phyloP scores from a whole-genome alignment of 805 yeast species.

The Cephaloascus albidus region DNA sequence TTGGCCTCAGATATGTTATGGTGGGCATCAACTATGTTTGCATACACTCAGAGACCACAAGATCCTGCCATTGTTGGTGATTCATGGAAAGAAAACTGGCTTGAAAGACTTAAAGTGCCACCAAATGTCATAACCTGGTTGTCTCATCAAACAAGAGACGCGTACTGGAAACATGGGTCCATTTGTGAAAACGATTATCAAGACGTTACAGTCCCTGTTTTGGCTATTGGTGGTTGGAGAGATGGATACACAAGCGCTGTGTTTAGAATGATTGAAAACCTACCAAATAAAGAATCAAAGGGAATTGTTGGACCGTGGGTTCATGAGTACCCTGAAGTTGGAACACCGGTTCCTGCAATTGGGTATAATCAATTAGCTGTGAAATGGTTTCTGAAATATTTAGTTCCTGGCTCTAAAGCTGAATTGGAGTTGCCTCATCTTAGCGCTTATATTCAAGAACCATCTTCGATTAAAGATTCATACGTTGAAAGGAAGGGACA shows the following conservation, averaged over 20 bases:
- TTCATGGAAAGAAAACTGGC: constrained; percentile 31
- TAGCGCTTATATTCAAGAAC: constrained; percentile 33
- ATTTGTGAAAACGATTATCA: constrained; percentile 26
- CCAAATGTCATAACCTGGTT: constrained; percentile 35
- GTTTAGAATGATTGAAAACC: constrained; percentile 29
- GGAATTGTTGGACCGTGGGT: constrained; percentile 39
- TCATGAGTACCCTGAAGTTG: constrained; percentile 39
- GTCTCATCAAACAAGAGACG: constrained; percentile 33
- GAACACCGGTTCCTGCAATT: constrained; percentile 33
- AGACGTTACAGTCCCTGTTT: constrained; percentile 30
- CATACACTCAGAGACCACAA: constrained; percentile 35
- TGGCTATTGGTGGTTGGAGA: constrained; percentile 37
- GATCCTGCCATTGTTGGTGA: constrained; percentile 30
- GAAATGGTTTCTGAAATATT: constrained; percentile 30
- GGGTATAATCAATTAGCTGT: constrained; percentile 32
- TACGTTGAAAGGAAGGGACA: constrained; percentile 26
- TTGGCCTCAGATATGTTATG: constrained; percentile 37
- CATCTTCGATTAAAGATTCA: constrained; percentile 25
- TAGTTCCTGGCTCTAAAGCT: constrained; percentile 12
- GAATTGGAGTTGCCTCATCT: constrained; percentile 18
- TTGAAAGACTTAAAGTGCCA: constrained; percentile 21
- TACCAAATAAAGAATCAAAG: constrained; percentile 20
- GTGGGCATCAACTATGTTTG: constrained; percentile 41
- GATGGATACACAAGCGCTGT: constrained; percentile 37
- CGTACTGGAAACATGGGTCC: constrained; percentile 39